phyloP scores from a whole-genome alignment of 148 eudicot species.

The Oxyria digyna region DNA sequence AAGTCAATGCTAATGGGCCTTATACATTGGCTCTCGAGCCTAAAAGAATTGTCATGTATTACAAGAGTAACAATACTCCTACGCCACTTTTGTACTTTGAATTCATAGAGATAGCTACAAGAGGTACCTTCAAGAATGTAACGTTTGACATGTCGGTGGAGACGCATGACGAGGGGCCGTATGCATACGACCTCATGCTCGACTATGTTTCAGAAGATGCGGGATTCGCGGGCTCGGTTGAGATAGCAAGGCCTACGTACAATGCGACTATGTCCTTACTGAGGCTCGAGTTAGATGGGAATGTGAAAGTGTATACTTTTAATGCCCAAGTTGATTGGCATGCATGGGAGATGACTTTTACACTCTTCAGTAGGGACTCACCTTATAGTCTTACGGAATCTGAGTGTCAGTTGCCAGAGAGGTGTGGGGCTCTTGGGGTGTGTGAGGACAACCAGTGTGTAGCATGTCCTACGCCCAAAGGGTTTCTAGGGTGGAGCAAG shows the following conservation, averaged over 20 bases:
- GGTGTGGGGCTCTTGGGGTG: conserved; percentile 41
- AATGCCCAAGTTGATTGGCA: conserved; percentile 9
- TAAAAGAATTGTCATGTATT: conserved; percentile 19
- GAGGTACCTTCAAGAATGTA: conserved; percentile 1
- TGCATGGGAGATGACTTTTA: conserved; percentile 40
- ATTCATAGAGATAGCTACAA: neutral
- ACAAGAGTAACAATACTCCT: conserved; percentile 19
- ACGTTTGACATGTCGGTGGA: conserved; percentile 9
- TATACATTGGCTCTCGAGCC: conserved; percentile 17
- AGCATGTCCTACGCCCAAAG: conserved; percentile 42
- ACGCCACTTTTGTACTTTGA: conserved; percentile 16
- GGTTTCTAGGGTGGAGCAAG: conserved; percentile 53
- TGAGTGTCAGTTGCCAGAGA: conserved; percentile 40
- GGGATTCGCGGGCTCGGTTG: neutral
- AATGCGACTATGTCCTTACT: conserved; percentile 35
- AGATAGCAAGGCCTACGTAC: conserved; percentile 17
- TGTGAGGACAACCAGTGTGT: conserved; percentile 55
- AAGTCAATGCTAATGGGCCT: conserved; percentile 19
- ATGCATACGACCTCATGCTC: conserved; percentile 6
- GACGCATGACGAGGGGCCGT: neutral
- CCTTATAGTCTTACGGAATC: conserved; percentile 3
- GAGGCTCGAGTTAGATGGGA: conserved; percentile 39
- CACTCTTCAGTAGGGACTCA: conserved; percentile 21
- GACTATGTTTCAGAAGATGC: neutral
- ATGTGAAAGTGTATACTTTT: conserved; percentile 27